Base-by-base conservation (phyloP, 1,284 basidiomycete species). In the Tylopilus sp. region DNA sequence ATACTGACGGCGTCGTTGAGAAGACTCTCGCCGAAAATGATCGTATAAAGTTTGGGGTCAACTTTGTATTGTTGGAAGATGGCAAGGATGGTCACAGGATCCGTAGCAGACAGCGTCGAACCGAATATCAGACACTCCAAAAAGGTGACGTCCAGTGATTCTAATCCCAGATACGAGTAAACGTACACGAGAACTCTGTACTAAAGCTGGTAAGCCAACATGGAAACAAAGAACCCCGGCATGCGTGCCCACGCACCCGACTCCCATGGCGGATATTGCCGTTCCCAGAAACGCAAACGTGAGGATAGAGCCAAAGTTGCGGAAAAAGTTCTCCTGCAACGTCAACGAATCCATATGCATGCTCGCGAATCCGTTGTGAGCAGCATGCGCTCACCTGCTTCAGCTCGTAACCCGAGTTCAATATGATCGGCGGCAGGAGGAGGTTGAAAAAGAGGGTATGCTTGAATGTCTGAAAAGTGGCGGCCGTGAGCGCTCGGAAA, bases 21-120 rank as follows among this genome's bases (percentile, higher is more conserved):
- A 53, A 99, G 80, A 67, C 88, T 92, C 71, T 99, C 96, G 29
- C 97, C 97, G 66, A 99, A 99, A 60, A 99, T 99, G 71, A 99
- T 84, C 46, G 86, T 90, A 73, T 99, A 99, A 5, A 99, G 78
- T 68, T 98, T 97, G 0, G 97, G 95, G 69, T 99, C 96, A 53
- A 99, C 96, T 69, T 98, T 97, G 74, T 97, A 92, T 55, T 96
- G 92, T 62, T 98, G 95, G 77, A 99, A 99, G 56, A 99, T 99
- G 41, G 96, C 92, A 23, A 99, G 78, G 65, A 99, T 97, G 2
- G 97, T 99, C 29, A 99, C 95, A 0, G 96, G 97, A 66, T 99
- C 96, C 26, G 97, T 99, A 0, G 97, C 96, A 28, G 92, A 96
- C 12, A 99, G 76, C 1, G 96, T 97, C 7, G 95, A 97, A 28